Base-by-base conservation (phyloP, 148 eudicot species). In the Cornus controversa region DNA sequence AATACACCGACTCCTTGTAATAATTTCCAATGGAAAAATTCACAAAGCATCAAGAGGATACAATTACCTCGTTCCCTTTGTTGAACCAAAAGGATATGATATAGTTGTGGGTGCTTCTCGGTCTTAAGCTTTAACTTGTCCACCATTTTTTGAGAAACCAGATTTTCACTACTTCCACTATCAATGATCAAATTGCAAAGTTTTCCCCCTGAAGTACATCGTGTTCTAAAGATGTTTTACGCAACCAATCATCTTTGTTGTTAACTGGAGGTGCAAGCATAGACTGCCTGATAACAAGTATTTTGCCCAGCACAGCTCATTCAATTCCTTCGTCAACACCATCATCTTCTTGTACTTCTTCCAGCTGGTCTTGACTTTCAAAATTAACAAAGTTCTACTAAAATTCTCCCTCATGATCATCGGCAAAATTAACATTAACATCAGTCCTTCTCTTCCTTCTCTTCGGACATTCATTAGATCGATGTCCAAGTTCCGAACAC, bases 171-270 rank as follows among this genome's bases (percentile, higher is more conserved):
- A 25, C 74, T 50, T 14, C 74, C 74, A 27, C 37, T 47, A 7
- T 71, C 36, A 47, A 71, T 71, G 23, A 50, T 71, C 28, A 70
- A 6, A 13, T 70, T 70, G 28, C 57, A 70, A 10, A 70, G 72
- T 28, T 70, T 70, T 42, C 72, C 72, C 3, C 72, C 29, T n/a
- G 54, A 1, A n/a, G 29, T 70, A 24, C 54, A 70, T 0, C 54
- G 57, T 24, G 72, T 70, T 23, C 22, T 6, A 70, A 70, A 70
- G 28, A 70, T 40, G 4, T 70, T 70, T 70, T 70, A 15, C 23
- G 29, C 0, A 70, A 27, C 72, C 8, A 70, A 18, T 42, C 22
- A 69, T 37, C 71, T 18, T 40, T 24, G 2, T 70, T 70, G 53
- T n/a, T 42, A 24, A 9, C 28, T 0, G 57, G 27, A 28, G 72